Conservation (phyloP, 768 basidiomycete species). For the Boletus subparvulus region DNA sequence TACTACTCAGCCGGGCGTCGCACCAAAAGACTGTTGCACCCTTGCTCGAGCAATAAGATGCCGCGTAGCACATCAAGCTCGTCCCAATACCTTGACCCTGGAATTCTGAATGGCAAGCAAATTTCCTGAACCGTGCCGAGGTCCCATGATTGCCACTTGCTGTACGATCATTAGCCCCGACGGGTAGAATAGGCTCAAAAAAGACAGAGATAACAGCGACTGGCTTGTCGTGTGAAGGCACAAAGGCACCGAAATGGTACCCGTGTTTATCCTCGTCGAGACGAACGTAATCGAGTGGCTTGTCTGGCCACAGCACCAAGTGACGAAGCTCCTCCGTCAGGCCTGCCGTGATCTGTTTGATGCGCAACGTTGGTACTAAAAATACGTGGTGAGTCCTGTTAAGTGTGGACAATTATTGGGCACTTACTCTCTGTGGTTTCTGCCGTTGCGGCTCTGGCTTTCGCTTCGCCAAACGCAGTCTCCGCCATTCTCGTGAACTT, state of each 20-base stretch:
- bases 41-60: constrained; percentile 41
- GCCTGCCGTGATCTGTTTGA: constrained; percentile 38
- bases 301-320: constrained; percentile 57
- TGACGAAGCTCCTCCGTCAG: constrained; percentile 53
- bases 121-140: constrained; percentile 56
- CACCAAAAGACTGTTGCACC: constrained; percentile 52
- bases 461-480: constrained; percentile 7
- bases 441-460: background rate
- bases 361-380: constrained; percentile 13
- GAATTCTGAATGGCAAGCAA: constrained; percentile 52
- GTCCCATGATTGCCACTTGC: constrained; percentile 1
- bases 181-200: constrained; percentile 37
- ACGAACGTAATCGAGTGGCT: constrained; percentile 46
- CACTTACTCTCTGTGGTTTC: constrained; percentile 14
- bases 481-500: background rate
- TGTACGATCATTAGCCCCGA: constrained; percentile 4
- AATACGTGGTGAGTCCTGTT: background rate
- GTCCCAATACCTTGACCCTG: constrained; percentile 57
- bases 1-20: constrained; percentile 49
- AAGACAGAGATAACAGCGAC: constrained; percentile 61
- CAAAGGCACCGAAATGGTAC: constrained; percentile 57
- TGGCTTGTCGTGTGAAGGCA: constrained; percentile 35
- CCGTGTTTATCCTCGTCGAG: constrained; percentile 53
- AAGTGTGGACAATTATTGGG: background rate
- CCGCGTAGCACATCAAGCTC: constrained; percentile 40